Conservation (phyloP, 768 basidiomycete genomes). For the Artomyces pyxidatus region DNA sequence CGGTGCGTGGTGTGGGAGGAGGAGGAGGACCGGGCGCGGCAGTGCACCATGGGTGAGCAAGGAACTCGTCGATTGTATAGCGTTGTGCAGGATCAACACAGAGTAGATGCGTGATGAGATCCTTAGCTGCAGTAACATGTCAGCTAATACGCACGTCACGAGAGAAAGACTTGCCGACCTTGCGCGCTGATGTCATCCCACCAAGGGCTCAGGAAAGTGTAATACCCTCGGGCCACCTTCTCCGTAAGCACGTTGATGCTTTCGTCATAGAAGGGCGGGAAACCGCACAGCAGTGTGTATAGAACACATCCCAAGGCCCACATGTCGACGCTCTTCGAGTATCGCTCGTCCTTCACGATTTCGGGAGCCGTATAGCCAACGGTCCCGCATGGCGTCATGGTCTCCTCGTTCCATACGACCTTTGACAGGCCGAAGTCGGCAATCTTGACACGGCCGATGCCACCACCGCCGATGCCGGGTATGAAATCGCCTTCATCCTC, state of each 20-base stretch:
- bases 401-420: slow-evolving; percentile 98
- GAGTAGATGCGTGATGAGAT: slow-evolving; percentile 88
- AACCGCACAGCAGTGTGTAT: slow-evolving; percentile 95
- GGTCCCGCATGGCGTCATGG: slow-evolving; percentile 99
- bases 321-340: slow-evolving; percentile 97
- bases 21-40: slow-evolving; percentile 54
- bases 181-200: slow-evolving; percentile 91
- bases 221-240: slow-evolving; percentile 95
- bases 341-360: slow-evolving; percentile 98
- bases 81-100: slow-evolving; percentile 94
- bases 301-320: slow-evolving; percentile 99
- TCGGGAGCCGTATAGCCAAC: slow-evolving; percentile 99
- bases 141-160: slow-evolving; percentile 5
- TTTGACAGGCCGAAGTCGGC: slow-evolving; percentile 98
- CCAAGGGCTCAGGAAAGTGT: slow-evolving; percentile 98
- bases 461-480: slow-evolving; percentile 88
- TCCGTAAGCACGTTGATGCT: slow-evolving; percentile 97
- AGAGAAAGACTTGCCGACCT: slow-evolving; percentile 37
- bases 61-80: slow-evolving; percentile 97
- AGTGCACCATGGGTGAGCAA: slow-evolving; percentile 93
- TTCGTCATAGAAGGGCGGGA: slow-evolving; percentile 98
- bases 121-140: slow-evolving; percentile 60
- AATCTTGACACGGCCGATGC: slow-evolving; percentile 96
- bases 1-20: slow-evolving; percentile 53
- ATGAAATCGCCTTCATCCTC: slow-evolving; percentile 97